Evolutionary conservation across 2,329 filamentous ascomycete genomes (phyloP), one percentile per base, ranked within the genome.

Genomic region (Trichoderma breve): DNA sequence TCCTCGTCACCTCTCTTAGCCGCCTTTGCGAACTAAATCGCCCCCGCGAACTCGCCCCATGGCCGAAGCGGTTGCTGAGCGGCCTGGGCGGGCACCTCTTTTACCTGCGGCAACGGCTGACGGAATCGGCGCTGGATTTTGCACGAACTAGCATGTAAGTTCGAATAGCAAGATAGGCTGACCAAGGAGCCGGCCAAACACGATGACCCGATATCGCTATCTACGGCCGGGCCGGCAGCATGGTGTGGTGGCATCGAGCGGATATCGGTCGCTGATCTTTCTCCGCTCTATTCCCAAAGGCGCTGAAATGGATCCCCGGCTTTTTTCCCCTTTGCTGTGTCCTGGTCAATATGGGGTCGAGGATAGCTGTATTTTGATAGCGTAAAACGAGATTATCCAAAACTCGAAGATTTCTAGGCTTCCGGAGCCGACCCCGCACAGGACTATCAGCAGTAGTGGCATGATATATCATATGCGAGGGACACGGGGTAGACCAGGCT

Each of bases 141-240:
- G 18, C 26, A 58, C 24, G 51, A 36, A 55, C 65, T 58, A 51
- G 5, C n/a, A 47, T 43, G 2, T 36, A 43, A 57, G 64, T 57
- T 24, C 64, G 43, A 34, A 24, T 15, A 21, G 15, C 9, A 12
- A 47, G 43, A 21, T 47, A 18, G 18, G 11, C 43, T 14, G 24
- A 24, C 62, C 39, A 65, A 43, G 18, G 62, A 65, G 26, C 14
- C 30, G 28, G 62, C 9, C 43, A 53, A 58, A 8, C 51, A 34
- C 34, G 65, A 28, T 58, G 28, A 68, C 65, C 65, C 65, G 65
- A 68, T 68, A 58, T 68, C 65, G 65, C 65, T 68, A 68, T 58
- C 34, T 68, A 24, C 34, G 65, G 53, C 65, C 65, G 65, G 65
- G 51, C 65, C 53, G 65, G 65, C 28, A 43, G 14, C 53, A 51